Percentiles rank a stretch among this genome's conserved stretches.
Evolutionary conservation across 257 asterid genomes (phyloP).

Genomic region (Fraxinus americana): DNA sequence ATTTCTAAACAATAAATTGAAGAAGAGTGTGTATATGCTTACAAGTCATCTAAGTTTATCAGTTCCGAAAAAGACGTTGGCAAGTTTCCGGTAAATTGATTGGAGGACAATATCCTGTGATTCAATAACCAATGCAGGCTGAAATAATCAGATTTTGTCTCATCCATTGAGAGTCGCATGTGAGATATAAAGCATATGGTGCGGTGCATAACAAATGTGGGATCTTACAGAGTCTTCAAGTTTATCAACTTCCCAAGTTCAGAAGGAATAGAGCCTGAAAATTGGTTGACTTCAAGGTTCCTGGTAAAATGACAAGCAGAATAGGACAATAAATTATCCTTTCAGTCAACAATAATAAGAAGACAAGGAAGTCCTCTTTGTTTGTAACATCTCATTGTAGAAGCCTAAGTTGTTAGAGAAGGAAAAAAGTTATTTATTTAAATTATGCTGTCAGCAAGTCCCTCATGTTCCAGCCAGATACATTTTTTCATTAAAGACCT

Average conservation of each 20-base stretch:
- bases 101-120: constrained; percentile 83
- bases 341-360: neutral
- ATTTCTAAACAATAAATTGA: constrained; percentile 8
- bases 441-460: neutral
- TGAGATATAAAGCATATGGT: constrained; percentile 3
- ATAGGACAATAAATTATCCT: neutral
- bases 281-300: constrained; percentile 78
- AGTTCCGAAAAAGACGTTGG: constrained; percentile 67
- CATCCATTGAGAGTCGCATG: constrained; percentile 5
- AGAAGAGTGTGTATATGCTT: constrained; percentile 36
- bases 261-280: constrained; percentile 73
- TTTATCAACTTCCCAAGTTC: constrained; percentile 61
- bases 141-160: constrained; percentile 21
- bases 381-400: neutral
- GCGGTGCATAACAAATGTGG: constrained; percentile 17
- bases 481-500: neutral
- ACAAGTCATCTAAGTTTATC: constrained; percentile 70
- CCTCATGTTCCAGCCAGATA: neutral
- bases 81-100: constrained; percentile 61
- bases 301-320: constrained; percentile 41
- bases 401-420: neutral
- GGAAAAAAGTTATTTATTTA: neutral
- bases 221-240: constrained; percentile 68
- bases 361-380: neutral
- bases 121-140: constrained; percentile 30